phyloP scores from a whole-genome alignment of 73 alveolate genomes.

The Uronychia setigera region DNA sequence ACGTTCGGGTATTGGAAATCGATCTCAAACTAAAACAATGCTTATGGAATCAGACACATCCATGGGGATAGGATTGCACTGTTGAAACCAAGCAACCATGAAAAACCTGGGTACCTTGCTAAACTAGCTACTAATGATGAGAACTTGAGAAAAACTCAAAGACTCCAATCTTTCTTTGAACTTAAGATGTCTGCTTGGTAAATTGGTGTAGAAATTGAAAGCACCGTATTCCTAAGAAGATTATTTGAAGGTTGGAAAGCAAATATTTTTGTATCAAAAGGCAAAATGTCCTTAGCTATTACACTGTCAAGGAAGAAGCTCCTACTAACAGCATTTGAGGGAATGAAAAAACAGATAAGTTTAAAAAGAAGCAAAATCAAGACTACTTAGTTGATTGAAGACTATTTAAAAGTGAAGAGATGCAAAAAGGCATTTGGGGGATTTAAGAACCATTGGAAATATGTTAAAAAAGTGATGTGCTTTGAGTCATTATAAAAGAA shows the following conservation, averaged over 20 bases:
- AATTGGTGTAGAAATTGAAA: not conserved
- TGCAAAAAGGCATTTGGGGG: not conserved
- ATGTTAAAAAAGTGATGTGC: too few relatives aligned
- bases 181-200: not conserved
- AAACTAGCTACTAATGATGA: not conserved
- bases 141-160: not conserved
- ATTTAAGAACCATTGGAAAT: too few relatives aligned
- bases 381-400: not conserved
- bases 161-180: not conserved
- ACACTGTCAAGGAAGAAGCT: not conserved
- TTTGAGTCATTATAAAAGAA: too few relatives aligned
- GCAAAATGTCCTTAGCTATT: not conserved
- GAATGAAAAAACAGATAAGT: not conserved
- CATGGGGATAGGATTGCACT: not conserved
- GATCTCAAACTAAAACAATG: not conserved
- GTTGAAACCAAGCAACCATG: not conserved
- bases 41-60: not conserved
- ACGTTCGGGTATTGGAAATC: not conserved
- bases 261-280: not conserved
- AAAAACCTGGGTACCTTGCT: not conserved
- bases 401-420: not conserved
- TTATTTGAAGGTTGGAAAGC: not conserved
- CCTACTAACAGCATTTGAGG: not conserved
- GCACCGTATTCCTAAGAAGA: not conserved
- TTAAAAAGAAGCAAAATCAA: not conserved